Conservation (phyloP, 768 basidiomycete species). For the Naganishia friedmannii region DNA sequence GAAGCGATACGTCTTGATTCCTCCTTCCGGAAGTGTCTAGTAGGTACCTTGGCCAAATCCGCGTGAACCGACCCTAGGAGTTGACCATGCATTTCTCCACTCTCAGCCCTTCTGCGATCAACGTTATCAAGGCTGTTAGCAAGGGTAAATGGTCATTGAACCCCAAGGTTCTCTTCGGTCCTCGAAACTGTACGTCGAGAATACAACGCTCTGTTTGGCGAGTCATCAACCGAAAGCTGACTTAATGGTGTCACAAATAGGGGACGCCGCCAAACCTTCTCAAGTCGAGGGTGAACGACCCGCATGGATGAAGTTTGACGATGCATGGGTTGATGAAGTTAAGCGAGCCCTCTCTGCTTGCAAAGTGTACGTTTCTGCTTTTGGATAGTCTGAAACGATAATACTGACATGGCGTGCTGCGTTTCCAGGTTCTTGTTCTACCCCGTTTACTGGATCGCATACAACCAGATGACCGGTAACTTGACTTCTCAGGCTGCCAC, state of each 20-base stretch:
- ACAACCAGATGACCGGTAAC: constrained; percentile 33
- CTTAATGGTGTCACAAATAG: no score
- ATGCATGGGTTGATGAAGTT: constrained; percentile 30
- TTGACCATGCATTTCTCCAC: neutral
- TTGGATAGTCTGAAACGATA: no score
- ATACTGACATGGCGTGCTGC: neutral
- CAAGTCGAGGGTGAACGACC: constrained; percentile 16
- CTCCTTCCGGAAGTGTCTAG: constrained; percentile 35
- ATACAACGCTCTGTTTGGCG: neutral
- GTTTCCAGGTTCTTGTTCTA: constrained; percentile 28
- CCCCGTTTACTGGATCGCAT: constrained; percentile 31
- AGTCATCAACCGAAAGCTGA: neutral
- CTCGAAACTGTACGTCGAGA: constrained; percentile 21
- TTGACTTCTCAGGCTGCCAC: constrained; percentile 29
- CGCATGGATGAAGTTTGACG: constrained; percentile 26
- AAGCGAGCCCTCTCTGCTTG: constrained; percentile 29
- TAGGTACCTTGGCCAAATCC: neutral
- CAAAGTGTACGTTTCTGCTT: constrained; percentile 23
- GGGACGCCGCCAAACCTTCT: constrained; percentile 27
- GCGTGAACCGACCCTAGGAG: no score
- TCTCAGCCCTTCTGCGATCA: constrained; percentile 19
- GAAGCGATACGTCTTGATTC: constrained; percentile 39
- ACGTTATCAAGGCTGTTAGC: constrained; percentile 14
- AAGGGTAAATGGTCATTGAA: constrained; percentile 17
- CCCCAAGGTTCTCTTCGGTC: constrained; percentile 28